A percentile compares a stretch with the other conserved stretches of the same genome.
Evolutionary conservation across 1,284 basidiomycete species (phyloP).

Genomic region (Phylloboletellus chloephorus): DNA sequence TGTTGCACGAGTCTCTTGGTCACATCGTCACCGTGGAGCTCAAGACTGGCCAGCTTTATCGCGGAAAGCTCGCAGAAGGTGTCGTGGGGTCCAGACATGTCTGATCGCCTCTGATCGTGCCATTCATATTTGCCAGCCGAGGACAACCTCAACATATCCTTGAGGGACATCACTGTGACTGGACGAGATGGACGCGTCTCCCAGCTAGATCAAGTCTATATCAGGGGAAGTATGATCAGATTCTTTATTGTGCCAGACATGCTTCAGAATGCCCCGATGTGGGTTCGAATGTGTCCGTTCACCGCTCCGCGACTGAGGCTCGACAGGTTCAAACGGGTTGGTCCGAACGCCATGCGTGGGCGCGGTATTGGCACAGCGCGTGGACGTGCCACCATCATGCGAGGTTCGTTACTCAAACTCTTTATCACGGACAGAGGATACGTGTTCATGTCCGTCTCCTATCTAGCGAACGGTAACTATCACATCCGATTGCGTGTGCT

Average conservation of each 20-base stretch:
- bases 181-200: slow-evolving; percentile 97
- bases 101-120: slow-evolving; percentile 21
- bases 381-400: slow-evolving; percentile 94
- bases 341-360: slow-evolving; percentile 97
- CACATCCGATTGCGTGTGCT: slow-evolving; percentile 1
- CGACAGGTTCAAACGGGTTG: slow-evolving; percentile 94
- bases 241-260: slow-evolving; percentile 99
- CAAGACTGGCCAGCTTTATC: slow-evolving; percentile 95
- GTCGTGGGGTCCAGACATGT: slow-evolving; percentile 17
- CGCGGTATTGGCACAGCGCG: slow-evolving; percentile 97
- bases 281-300: slow-evolving; percentile 32
- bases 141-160: slow-evolving; percentile 95
- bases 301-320: slow-evolving; percentile 12
- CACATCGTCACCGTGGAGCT: slow-evolving; percentile 97
- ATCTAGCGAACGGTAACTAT: slow-evolving; percentile 56
- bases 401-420: slow-evolving; percentile 51
- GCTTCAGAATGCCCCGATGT: slow-evolving; percentile 99
- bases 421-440: slow-evolving; percentile 1
- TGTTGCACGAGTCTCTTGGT: slow-evolving; percentile 90
- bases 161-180: slow-evolving; percentile 97
- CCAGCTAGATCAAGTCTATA: slow-evolving; percentile 99
- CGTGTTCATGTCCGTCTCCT: slow-evolving; percentile 16
- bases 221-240: slow-evolving; percentile 94
- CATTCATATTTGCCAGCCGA: slow-evolving; percentile 66
- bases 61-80: slow-evolving; percentile 97